phyloP scores from a whole-genome alignment of 192 early-diverging fungal genomes.

The Podila minutissima region DNA sequence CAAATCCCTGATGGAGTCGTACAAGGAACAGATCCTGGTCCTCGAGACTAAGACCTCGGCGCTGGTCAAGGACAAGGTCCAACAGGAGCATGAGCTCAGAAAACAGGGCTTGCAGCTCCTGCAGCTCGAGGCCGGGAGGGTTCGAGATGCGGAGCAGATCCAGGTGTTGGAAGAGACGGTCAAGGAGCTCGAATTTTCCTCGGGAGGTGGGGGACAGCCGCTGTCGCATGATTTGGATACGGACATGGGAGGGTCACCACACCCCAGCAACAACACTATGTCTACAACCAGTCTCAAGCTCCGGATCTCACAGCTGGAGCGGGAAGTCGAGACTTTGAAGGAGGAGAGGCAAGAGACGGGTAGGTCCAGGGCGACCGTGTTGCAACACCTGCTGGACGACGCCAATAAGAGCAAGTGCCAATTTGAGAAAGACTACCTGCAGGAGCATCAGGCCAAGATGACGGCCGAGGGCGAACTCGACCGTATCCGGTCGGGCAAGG shows the following conservation, averaged over 20 bases:
- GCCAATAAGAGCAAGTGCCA: conserved; percentile 63
- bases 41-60: conserved; percentile 77
- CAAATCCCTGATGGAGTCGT: conserved; percentile 84
- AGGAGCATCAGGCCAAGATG: conserved; percentile 62
- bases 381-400: conserved; percentile 73
- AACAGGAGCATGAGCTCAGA: conserved; percentile 74
- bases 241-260: conserved; percentile 29
- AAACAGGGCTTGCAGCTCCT: conserved; percentile 69
- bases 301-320: conserved; percentile 20
- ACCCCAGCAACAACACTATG: conserved; percentile 30
- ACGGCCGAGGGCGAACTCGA: conserved; percentile 47
- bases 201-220: conserved; percentile 44
- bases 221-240: conserved; percentile 23
- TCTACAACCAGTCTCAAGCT: conserved; percentile 33
- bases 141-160: conserved; percentile 80
- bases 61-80: conserved; percentile 75
- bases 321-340: conserved; percentile 43
- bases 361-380: conserved; percentile 49
- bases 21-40: conserved; percentile 81
- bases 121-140: conserved; percentile 67
- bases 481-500: conserved; percentile 28
- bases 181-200: conserved; percentile 81
- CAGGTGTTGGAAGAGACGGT: conserved; percentile 80
- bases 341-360: conserved; percentile 40
- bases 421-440: conserved; percentile 70